Conservation (phyloP, 2,329 filamentous ascomycete species). For the Colletotrichum navitas region DNA sequence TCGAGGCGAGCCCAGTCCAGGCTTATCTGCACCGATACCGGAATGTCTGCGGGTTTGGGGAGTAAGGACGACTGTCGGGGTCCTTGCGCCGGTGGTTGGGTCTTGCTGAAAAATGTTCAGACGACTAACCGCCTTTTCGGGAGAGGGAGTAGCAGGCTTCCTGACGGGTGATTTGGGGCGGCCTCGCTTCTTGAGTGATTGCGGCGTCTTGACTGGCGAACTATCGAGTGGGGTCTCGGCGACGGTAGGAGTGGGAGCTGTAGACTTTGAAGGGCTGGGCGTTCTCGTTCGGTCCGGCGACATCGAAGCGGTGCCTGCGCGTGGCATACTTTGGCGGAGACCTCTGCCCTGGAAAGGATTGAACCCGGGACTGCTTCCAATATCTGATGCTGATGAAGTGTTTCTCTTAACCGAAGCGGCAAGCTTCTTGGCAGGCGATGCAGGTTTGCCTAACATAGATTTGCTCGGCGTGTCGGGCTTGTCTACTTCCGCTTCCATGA, state of each 20-base stretch:
- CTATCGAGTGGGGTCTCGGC: slow-evolving; percentile 29
- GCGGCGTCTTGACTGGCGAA: slow-evolving; percentile 47
- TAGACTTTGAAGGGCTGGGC: slow-evolving; percentile 41
- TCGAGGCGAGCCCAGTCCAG: slow-evolving; percentile 80
- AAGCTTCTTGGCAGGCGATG: slow-evolving; percentile 52
- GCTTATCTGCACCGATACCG: slow-evolving; percentile 76
- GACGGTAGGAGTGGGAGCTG: slow-evolving; percentile 21
- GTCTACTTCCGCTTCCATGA: slow-evolving; percentile 71
- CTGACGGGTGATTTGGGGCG: slow-evolving; percentile 41
- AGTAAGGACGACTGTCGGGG: slow-evolving; percentile 74
- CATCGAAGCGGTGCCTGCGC: slow-evolving; percentile 56
- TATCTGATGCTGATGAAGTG: slow-evolving; percentile 42
- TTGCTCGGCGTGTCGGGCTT: slow-evolving; percentile 60
- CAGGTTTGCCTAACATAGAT: slow-evolving; percentile 53
- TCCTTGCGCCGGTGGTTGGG: slow-evolving; percentile 65
- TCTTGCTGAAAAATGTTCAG: slow-evolving; percentile 65
- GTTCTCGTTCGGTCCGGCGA: slow-evolving; percentile 37
- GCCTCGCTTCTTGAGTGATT: slow-evolving; percentile 38
- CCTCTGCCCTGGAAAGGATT: slow-evolving; percentile 65
- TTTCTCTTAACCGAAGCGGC: slow-evolving; percentile 46
- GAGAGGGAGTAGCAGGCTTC: slow-evolving; percentile 51
- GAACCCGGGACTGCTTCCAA: slow-evolving; percentile 66
- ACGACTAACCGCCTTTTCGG: slow-evolving; percentile 42
- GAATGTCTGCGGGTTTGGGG: slow-evolving; percentile 72
- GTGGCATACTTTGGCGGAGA: slow-evolving; percentile 62